Evolutionary conservation across 345 rosid species (phyloP).

Genomic region (Linum trigynum): DNA sequence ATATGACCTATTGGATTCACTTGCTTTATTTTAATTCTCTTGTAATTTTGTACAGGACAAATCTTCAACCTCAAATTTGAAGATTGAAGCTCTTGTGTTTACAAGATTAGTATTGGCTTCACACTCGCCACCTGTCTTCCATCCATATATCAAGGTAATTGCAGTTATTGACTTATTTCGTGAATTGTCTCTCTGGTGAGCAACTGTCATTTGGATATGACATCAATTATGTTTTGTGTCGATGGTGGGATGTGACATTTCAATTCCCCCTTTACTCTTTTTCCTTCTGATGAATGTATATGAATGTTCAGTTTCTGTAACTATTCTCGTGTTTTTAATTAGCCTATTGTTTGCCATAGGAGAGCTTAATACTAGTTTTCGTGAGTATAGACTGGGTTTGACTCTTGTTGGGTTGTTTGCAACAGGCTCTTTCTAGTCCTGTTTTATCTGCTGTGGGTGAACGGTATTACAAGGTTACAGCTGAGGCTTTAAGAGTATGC

Average conservation of each 20-base stretch:
- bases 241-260: not conserved
- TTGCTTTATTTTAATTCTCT: slow-evolving; percentile 3
- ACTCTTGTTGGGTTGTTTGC: slow-evolving; percentile 9
- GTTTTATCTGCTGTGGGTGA: slow-evolving; percentile 96
- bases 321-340: too few relatives aligned
- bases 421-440: slow-evolving; percentile 78
- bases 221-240: not conserved
- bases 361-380: too few relatives aligned
- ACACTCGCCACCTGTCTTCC: slow-evolving; percentile 89
- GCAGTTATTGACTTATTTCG: not conserved
- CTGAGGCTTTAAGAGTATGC: slow-evolving; percentile 97
- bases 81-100: slow-evolving; percentile 84
- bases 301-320: too few relatives aligned
- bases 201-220: not conserved
- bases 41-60: slow-evolving; percentile 54
- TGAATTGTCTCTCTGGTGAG: not conserved
- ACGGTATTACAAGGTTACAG: slow-evolving; percentile 97
- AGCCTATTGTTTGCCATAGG: too few relatives aligned
- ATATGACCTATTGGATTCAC: slow-evolving; percentile 1
- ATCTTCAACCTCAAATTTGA: slow-evolving; percentile 91
- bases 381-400: too few relatives aligned
- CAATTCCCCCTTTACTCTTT: too few relatives aligned
- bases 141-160: slow-evolving; percentile 87
- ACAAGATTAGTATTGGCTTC: slow-evolving; percentile 88
- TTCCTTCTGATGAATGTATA: too few relatives aligned